Conservation (phyloP, 2,329 filamentous ascomycete genomes). For the Aspergillus melleus region DNA sequence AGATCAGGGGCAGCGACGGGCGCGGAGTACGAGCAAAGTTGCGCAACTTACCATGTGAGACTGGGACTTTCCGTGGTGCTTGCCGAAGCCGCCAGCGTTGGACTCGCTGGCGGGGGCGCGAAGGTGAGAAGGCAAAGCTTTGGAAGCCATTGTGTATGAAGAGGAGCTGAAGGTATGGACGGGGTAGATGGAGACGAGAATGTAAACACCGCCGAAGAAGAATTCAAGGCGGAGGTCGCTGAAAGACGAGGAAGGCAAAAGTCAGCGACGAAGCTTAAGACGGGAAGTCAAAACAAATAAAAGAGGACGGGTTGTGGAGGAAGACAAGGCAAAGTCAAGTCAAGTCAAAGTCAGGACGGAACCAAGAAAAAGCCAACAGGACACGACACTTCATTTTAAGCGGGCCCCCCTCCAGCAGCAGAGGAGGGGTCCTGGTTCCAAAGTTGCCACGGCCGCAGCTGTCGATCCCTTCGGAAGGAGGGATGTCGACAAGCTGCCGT, state of each 20-base stretch:
- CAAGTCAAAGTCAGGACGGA: too few species aligned
- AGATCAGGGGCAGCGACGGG: background rate
- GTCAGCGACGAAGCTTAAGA: background rate
- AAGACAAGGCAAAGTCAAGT: too few species aligned
- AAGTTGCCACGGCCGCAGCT: conserved; percentile 12
- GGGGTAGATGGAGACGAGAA: background rate
- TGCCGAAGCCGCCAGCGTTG: conserved; percentile 41
- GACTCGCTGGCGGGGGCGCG: conserved; percentile 57
- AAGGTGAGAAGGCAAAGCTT: conserved; percentile 80
- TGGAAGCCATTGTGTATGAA: conserved; percentile 64
- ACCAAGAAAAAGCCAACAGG: too few species aligned
- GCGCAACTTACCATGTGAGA: conserved; percentile 54
- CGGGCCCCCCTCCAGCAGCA: too few species aligned
- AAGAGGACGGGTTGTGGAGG: background rate
- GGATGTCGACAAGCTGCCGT: conserved; percentile 32
- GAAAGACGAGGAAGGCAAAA: background rate
- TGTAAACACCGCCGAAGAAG: background rate
- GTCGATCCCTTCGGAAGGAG: conserved; percentile 27
- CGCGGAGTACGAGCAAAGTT: background rate
- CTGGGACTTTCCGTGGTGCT: conserved; percentile 57
- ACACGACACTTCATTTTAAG: too few species aligned
- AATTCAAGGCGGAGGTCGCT: too few species aligned
- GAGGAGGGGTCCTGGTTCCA: too few species aligned
- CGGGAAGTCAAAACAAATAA: background rate
- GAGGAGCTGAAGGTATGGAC: background rate